These are phyloP conservation scores for Zelonia costaricensis DNA, from an alignment of 208 protist genomes.

Conservation along the genomic window DNA sequence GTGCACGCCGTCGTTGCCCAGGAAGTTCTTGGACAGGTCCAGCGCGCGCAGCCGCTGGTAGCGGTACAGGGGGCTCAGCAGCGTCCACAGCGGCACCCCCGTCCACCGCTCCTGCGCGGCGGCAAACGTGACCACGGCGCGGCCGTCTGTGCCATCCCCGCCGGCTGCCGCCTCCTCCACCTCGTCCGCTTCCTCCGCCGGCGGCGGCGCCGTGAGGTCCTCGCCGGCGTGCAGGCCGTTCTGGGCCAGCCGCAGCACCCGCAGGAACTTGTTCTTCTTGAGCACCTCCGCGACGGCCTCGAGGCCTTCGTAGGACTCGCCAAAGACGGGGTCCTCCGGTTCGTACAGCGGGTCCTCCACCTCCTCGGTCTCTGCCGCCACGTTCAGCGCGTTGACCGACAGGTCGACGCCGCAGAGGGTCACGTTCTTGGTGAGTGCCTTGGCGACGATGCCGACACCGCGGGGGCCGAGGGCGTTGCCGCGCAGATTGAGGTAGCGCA, in stretches of 20 bases:
- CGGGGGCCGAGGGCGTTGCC: constrained; percentile 70
- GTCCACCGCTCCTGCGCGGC: constrained; percentile 50
- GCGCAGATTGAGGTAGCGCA: constrained; percentile 82
- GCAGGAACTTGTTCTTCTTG: constrained; percentile 92
- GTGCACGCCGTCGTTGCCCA: constrained; percentile 62
- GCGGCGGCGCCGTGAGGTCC: constrained; percentile 41
- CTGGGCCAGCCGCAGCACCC: constrained; percentile 59
- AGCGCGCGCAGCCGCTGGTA: constrained; percentile 77
- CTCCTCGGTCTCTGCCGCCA: constrained; percentile 41
- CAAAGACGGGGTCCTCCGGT: constrained; percentile 81
- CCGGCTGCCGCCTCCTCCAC: constrained; percentile 19
- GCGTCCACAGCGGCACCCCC: constrained; percentile 70
- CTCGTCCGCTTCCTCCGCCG: constrained; percentile 36
- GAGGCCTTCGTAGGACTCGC: constrained; percentile 68
- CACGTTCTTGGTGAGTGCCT: constrained; percentile 89
- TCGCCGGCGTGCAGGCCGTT: constrained; percentile 86
- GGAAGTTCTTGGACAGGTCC: constrained; percentile 74
- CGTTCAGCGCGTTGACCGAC: constrained; percentile 60
- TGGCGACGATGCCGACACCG: constrained; percentile 82
- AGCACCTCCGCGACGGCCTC: constrained; percentile 85
- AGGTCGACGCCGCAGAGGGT: constrained; percentile 67
- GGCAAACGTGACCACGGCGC: constrained; percentile 9
- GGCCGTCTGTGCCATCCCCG: background rate
- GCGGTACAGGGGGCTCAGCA: constrained; percentile 67
- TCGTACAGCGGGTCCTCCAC: constrained; percentile 74